Conservation (phyloP, 116 monocot species). For the Papilionanthe hybrid region DNA sequence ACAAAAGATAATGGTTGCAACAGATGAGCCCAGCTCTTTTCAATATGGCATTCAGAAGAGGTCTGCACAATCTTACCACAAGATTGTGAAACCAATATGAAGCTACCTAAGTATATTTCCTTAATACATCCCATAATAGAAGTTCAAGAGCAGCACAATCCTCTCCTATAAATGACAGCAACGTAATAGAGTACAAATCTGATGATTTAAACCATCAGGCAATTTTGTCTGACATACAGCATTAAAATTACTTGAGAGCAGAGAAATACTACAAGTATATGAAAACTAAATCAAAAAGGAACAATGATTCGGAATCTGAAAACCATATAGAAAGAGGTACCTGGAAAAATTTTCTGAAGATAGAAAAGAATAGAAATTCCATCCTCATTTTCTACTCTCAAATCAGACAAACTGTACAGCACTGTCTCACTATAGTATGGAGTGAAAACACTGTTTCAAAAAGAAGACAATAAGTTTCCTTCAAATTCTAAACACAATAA, state of each 20-base stretch:
- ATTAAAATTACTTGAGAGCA: neutral
- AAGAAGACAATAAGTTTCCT: conserved; percentile 8
- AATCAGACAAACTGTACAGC: conserved; percentile 70
- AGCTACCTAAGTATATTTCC: neutral
- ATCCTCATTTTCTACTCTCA: conserved; percentile 85
- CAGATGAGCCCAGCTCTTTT: neutral
- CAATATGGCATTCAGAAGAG: neutral
- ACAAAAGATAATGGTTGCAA: neutral
- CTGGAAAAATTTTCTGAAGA: conserved; percentile 98
- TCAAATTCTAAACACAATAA: neutral
- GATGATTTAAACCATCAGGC: neutral
- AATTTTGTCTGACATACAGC: neutral
- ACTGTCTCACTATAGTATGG: conserved; percentile 98
- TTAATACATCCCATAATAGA: neutral
- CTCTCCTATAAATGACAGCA: neutral
- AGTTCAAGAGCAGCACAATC: neutral
- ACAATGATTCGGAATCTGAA: neutral
- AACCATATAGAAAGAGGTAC: conserved; percentile 20
- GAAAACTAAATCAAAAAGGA: neutral
- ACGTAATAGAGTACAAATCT: neutral
- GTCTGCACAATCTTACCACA: neutral
- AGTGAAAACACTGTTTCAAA: conserved; percentile 71
- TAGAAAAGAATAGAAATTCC: conserved; percentile 97
- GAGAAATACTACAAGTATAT: neutral
- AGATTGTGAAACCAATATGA: neutral